Evolutionary conservation across 148 eudicot species (phyloP), one percentile per base, ranked within the genome.

Genomic region (Diospyros lotus): DNA sequence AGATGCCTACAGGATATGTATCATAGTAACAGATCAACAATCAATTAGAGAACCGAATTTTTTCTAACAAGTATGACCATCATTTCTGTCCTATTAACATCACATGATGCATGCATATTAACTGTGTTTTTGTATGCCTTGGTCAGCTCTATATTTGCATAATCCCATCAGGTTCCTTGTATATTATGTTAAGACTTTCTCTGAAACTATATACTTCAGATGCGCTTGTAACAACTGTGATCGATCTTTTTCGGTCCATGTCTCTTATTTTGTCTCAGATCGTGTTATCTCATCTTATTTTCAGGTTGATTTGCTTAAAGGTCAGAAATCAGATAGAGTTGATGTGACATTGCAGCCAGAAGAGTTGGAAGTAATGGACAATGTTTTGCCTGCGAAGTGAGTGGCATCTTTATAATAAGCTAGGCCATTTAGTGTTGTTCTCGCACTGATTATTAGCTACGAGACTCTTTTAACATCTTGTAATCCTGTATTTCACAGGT

Each of bases 261-360:
- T 8, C 18, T 7, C 3, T 54, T 39, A 48, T 48, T 56, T 50
- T 64, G 62, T 56, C 52, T 56, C 41, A 42, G 67, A 46, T 42
- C 62, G 18, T 62, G n/a, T 5, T 50, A 15, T 45, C 44, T 67
- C 45, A 13, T 51, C 51, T 3, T 58, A 50, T 43, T 78, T 61
- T 43, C 84, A 90, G 92, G 96, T 95, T 82, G 98, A 92, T 81
- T 87, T 91, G 81, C 94, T 94, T 70, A 91, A 82, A 84, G 93
- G 97, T 44, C 97, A 90, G 80, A 94, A 94, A 82, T 52, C 97
- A 55, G 98, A 94, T 79, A 90, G 82, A 81, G 95, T 94, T 77
- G 95, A 91, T 69, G 93, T 94, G 71, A 88, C 98, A 18, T 84
- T 93, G 38, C 90, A 83, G 66, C 95, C 97, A 7, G 97, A 90